These are phyloP conservation scores for Penicillium italicum DNA, from an alignment of 2,329 filamentous ascomycete species.

Conservation along the genomic window DNA sequence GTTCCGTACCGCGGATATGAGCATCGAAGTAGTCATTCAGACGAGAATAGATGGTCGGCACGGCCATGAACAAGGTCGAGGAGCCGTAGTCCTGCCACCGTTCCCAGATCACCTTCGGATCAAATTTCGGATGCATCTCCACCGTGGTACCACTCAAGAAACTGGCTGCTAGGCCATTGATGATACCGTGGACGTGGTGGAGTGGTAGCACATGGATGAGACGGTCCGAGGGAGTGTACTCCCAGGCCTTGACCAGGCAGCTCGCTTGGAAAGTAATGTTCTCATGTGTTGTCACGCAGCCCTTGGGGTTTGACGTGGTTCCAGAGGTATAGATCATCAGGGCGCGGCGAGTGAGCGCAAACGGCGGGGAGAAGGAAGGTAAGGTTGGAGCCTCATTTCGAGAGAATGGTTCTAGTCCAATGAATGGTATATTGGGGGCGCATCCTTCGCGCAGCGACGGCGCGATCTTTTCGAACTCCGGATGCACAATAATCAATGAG, in stretches of 20 bases:
- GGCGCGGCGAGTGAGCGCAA: conserved; percentile 32
- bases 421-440: conserved; percentile 29
- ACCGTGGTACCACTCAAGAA: conserved; percentile 47
- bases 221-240: conserved; percentile 38
- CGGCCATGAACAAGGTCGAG: conserved; percentile 50
- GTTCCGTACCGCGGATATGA: conserved; percentile 35
- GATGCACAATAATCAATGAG: conserved; percentile 42
- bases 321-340: conserved; percentile 46
- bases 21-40: conserved; percentile 46
- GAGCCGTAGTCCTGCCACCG: conserved; percentile 43
- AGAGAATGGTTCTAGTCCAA: conserved; percentile 28
- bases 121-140: conserved; percentile 49
- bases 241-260: conserved; percentile 32
- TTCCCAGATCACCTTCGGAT: conserved; percentile 46
- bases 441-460: conserved; percentile 31
- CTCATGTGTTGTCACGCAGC: conserved; percentile 44
- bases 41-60: conserved; percentile 51
- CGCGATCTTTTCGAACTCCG: conserved; percentile 36
- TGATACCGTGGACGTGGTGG: conserved; percentile 51
- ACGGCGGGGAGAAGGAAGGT: conserved; percentile 32
- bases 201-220: conserved; percentile 51
- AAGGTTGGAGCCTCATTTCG: conserved; percentile 22
- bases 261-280: conserved; percentile 36
- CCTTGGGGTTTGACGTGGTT: conserved; percentile 43
- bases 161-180: conserved; percentile 49